Base-by-base conservation (phyloP, 1,284 basidiomycete species). In the Marasmius oreades region DNA sequence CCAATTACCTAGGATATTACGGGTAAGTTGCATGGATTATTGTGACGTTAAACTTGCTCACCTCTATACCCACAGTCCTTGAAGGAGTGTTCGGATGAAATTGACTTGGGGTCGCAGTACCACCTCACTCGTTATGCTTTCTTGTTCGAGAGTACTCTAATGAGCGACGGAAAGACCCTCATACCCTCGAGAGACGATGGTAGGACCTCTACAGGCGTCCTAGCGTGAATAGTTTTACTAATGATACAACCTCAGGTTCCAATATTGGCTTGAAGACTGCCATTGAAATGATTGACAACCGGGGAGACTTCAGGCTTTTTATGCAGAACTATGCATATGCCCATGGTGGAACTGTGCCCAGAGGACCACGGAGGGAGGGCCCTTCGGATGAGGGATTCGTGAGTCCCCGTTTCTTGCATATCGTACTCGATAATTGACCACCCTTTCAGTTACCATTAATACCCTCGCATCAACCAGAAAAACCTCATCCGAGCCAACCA, bases 301-400 rank as follows among this genome's bases (percentile, higher is more conserved):
- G 93, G 24, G 79, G 85, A 42, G 97, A 99, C 73, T 99, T 99
- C 76, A 96, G 92, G 73, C 84, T 83, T 20, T 99, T 91, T 71
- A 97, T 99, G 95, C 92, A 97, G 69, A 94, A 97, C 67, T 99
- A 97, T 68, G 88, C 92, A 1, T 90, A 86, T 62, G 92, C 92
- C 5, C 89, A 92, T 60, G 92, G 85, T 2, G 76, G 78, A 55
- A 69, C 66, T 42, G 74, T 81, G 14, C 73, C 79, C 34, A 80
- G 85, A 51, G 92, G 89, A 10, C 92, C 89, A 18, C 78, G 90
- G 57, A 77, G 93, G 63, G 91, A 93, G 61, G 93, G 92, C 3
- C 91, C 91, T 5, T 78, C 82, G 60, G 90, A 95, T 56, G 91
- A 95, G 70, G 91, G 92, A 55, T 94, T 91, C 73, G 92, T 94